Evolutionary conservation across 164 flowering plant species (phyloP).

Genomic region (Stephania japonica): DNA sequence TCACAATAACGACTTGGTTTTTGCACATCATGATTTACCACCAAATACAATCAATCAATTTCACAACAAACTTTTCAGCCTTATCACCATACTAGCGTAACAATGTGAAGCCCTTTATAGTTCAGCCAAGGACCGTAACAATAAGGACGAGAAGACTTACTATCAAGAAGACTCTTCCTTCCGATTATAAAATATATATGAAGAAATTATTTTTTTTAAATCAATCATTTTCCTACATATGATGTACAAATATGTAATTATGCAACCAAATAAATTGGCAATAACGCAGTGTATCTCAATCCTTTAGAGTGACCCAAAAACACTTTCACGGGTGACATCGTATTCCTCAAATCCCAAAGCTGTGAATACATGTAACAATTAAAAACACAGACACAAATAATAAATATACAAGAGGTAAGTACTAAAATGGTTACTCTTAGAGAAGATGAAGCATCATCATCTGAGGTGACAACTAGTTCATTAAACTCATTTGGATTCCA

Average conservation of each 20-base stretch:
- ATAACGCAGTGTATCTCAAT: constrained; percentile 12
- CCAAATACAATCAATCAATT: too few species aligned
- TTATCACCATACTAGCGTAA: too few species aligned
- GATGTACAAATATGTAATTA: neutral
- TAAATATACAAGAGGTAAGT: neutral
- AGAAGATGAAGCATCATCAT: constrained; percentile 82
- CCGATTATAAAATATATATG: too few species aligned
- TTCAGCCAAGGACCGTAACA: too few species aligned
- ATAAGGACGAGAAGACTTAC: too few species aligned
- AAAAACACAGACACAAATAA: neutral
- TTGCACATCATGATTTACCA: too few species aligned
- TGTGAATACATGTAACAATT: constrained; percentile 25
- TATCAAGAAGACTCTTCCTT: too few species aligned
- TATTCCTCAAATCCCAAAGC: constrained; percentile 97
- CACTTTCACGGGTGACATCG: constrained; percentile 74
- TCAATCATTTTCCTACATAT: too few species aligned
- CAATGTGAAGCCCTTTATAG: too few species aligned
- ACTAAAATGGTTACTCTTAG: constrained; percentile 45
- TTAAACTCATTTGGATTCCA: constrained; percentile 96
- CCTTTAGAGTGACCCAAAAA: constrained; percentile 95
- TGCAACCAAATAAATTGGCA: neutral
- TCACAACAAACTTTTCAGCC: too few species aligned
- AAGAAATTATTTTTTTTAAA: too few species aligned
- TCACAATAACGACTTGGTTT: too few species aligned
- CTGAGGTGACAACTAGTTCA: constrained; percentile 94